Evolutionary conservation across 495 filamentous ascomycete genomes (phyloP), one percentile per base, ranked within the genome.

Genomic region (Xanthoparmelia taractica): DNA sequence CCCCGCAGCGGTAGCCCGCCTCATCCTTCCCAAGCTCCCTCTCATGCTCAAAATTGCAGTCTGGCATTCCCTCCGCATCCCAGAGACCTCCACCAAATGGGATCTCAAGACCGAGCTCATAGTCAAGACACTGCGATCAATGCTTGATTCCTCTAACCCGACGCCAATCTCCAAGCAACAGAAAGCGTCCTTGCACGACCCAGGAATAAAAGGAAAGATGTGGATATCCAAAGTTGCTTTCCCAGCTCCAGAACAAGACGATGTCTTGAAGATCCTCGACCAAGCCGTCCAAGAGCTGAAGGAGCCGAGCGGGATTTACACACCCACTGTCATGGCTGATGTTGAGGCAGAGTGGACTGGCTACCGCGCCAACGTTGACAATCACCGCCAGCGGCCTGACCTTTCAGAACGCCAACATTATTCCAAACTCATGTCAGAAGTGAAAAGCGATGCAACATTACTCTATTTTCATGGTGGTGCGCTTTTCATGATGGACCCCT

Each of bases 391-490:
- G 12, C 77, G 80, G 58, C 85, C 85, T 0, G 76, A 79, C 6
- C 78, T 90, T 36, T 79, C 84, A 1, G 88, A 96, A 67, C 75
- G 78, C 58, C 79, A 86, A 65, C 91, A 90, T 69, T 97, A 91
- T 72, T 75, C 74, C 57, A 78, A 80, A 57, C 71, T 97, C 75
- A 86, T 89, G 77, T 82, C 80, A 67, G 91, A 95, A 50, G 79
- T 83, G 33, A 80, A 73, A 13, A 82, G 77, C 29, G 78, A 83
- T n/a, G 81, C 82, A 40, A 92, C 89, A 0, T 73, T 96, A 1
- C 76, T 96, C 34, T 96, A 91, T 70, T 86, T 96, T 71, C 93
- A 97, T 71, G 93, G 93, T 50, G 93, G 93, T 37, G 91, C 86
- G n/a, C 88, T 89, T 75, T 91, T 75, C 60, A 70, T 96, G 59